Base-by-base conservation (phyloP, 768 basidiomycete genomes). In the Dentipellis fragilis region DNA sequence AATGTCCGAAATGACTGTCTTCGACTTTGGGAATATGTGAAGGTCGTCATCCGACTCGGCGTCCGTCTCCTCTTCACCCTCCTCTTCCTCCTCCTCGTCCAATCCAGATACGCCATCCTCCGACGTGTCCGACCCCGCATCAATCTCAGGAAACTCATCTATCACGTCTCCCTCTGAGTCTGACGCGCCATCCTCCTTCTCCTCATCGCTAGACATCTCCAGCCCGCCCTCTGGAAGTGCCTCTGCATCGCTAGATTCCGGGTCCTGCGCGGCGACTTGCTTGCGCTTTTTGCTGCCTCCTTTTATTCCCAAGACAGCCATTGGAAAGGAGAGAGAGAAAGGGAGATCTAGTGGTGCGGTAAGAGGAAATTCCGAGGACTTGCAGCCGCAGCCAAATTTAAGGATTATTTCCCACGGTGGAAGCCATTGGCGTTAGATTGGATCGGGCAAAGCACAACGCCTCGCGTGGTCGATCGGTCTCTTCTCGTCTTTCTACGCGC, bases 191-290 rank as follows among this genome's bases (percentile, higher is more conserved):
- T 59, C 59, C 49, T 73, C 76, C 51, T 73, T 72, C 66, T 87
- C 87, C 57, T 89, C 88, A 64, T 86, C 88, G 66, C 84, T 88
- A 57, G 74, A 68, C 80, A 89, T 85, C 66, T 89, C 87, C 57
- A 90, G 67, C 47, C 72, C 71, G 42, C 78, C 78, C 39, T 69
- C 68, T 7, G 69, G 66, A 40, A 79, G 71, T 29, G 69, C 58
- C 22, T 70, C 58, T 34, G 63, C 62, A 34, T 58, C 65, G 52
- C 52, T 53, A 37, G 62, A 62, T 21, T 59, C 57, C 2, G 65
- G 61, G 21, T 71, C 72, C 58, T 79, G 76, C 10, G 73, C 73
- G 1, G 72, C 70, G 22, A 59, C 59, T 53, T 79, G 74, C 62
- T 85, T 89, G 61, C 88, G 74, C 66, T 89, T 89, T 58, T 72